A percentile compares a stretch with the other conserved stretches of the same genome.
phyloP scores from a whole-genome alignment of 202 grass and related monocot species.

The Setaria viridis region DNA sequence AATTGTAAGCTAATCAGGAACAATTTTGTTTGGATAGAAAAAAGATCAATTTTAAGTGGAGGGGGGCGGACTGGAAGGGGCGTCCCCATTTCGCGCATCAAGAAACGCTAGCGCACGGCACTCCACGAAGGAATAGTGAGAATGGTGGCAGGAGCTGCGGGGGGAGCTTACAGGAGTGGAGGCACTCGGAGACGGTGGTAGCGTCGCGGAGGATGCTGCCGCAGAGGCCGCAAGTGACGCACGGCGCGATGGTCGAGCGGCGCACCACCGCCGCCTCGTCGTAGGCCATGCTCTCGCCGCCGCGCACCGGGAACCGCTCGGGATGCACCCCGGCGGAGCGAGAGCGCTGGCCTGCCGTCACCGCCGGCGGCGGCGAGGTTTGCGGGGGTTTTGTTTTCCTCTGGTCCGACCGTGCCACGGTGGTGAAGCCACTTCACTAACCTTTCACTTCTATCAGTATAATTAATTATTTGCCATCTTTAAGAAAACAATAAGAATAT shows the following conservation, averaged over 20 bases:
- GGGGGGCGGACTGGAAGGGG: too few relatives aligned
- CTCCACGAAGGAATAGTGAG: too few relatives aligned
- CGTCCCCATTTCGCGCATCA: not conserved
- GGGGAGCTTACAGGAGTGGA: constrained; percentile 65
- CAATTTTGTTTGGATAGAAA: too few relatives aligned
- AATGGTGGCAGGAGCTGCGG: not conserved
- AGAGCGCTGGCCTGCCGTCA: not conserved
- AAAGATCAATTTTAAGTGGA: too few relatives aligned
- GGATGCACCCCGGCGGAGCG: not conserved
- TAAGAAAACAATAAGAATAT: too few relatives aligned
- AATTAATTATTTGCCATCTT: too few relatives aligned
- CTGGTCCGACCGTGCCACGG: not conserved
- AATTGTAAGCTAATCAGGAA: too few relatives aligned
- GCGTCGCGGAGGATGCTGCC: constrained; percentile 61
- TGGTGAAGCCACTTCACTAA: too few relatives aligned
- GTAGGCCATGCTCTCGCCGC: not conserved
- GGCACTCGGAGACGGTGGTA: constrained; percentile 76
- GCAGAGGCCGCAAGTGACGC: constrained; percentile 65
- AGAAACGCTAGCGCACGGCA: not conserved
- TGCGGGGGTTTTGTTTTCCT: not conserved
- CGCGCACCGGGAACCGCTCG: not conserved
- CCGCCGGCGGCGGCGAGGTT: not conserved
- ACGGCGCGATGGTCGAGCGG: constrained; percentile 47
- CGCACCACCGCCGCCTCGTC: constrained; percentile 33
- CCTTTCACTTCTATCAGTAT: too few relatives aligned